Conservation (phyloP, 2,329 filamentous ascomycete genomes). For the Chrysoporthe cubensis region DNA sequence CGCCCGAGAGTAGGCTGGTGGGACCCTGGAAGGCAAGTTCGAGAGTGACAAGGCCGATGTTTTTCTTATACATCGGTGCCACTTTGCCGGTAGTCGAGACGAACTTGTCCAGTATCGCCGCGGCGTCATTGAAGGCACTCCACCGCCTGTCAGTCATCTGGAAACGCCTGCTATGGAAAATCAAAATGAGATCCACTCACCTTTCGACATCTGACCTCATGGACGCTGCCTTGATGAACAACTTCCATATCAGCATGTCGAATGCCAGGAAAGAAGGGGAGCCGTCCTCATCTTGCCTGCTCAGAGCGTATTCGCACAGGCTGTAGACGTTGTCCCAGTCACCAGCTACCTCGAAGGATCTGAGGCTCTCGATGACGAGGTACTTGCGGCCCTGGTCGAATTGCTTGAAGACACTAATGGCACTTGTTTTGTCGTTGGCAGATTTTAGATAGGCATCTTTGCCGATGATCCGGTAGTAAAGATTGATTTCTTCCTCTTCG, state of each 20-base stretch:
- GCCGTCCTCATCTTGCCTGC: conserved; percentile 41
- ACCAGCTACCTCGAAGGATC: conserved; percentile 41
- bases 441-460: conserved; percentile 48
- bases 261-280: conserved; percentile 49
- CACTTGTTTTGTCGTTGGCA: conserved; percentile 31
- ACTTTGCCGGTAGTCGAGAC: conserved; percentile 34
- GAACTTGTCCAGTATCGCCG: conserved; percentile 35
- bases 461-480: conserved; percentile 53
- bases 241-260: conserved; percentile 45
- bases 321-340: conserved; percentile 49
- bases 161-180: conserved; percentile 7
- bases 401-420: conserved; percentile 48
- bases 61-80: conserved; percentile 41
- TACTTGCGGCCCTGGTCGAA: conserved; percentile 53
- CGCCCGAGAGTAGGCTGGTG: conserved; percentile 26
- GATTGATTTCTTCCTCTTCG: conserved; percentile 54
- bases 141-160: not conserved
- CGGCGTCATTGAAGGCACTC: conserved; percentile 37
- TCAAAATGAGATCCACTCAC: conserved; percentile 28
- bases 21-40: conserved; percentile 39
- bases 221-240: conserved; percentile 38
- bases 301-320: conserved; percentile 50
- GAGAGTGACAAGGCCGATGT: conserved; percentile 39
- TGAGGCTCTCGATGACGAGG: conserved; percentile 47
- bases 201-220: conserved; percentile 34